A percentile compares a stretch with the other conserved stretches of the same genome.
phyloP scores from a whole-genome alignment of 2,329 filamentous ascomycete genomes.

The Trichoderma simmonsii region DNA sequence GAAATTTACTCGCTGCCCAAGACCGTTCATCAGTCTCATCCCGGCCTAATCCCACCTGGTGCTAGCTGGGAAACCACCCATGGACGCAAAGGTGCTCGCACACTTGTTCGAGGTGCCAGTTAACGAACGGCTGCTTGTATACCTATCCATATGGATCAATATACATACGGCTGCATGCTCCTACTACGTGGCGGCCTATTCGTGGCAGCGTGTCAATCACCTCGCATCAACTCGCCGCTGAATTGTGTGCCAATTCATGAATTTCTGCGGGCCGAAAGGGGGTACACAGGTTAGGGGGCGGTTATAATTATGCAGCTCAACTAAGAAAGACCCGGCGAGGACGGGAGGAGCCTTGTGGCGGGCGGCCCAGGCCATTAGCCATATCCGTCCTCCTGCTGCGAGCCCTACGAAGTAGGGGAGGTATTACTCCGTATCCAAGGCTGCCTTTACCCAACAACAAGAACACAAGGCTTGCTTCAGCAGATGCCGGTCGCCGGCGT shows the following conservation, averaged over 20 bases:
- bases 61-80: slow-evolving; percentile 15
- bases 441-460: background rate
- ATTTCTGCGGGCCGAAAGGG: slow-evolving; percentile 8
- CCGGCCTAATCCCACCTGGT: slow-evolving; percentile 17
- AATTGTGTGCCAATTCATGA: slow-evolving; percentile 11
- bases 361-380: slow-evolving; percentile 22
- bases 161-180: background rate
- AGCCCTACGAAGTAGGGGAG: slow-evolving; percentile 9
- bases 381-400: slow-evolving; percentile 2
- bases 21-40: background rate
- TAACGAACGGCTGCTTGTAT: background rate
- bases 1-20: background rate
- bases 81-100: slow-evolving; percentile 8
- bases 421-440: background rate
- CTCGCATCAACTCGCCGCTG: slow-evolving; percentile 1
- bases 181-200: slow-evolving; percentile 16
- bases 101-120: background rate
- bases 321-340: slow-evolving; percentile 26
- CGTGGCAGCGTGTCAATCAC: slow-evolving; percentile 6
- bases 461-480: background rate
- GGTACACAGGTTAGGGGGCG: slow-evolving; percentile 2
- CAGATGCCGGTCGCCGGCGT: background rate
- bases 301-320: slow-evolving; percentile 18
- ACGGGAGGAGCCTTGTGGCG: slow-evolving; percentile 37
- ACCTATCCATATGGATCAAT: background rate